A percentile compares a stretch with the other conserved stretches of the same genome.
Evolutionary conservation across 441 rosid genomes (phyloP).

Genomic region (California macrophylla): DNA sequence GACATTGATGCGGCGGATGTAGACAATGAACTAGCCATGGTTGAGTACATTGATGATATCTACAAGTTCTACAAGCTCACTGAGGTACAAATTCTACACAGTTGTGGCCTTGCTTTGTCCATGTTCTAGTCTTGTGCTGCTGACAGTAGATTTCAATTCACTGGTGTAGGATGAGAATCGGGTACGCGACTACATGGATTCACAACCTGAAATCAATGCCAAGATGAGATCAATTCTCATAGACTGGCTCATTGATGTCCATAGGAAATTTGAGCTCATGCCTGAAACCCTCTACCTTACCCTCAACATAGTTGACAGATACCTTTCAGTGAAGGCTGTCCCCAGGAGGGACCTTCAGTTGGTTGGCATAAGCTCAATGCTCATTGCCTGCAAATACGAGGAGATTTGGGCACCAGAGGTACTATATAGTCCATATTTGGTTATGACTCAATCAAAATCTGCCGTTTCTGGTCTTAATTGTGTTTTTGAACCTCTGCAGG

Average conservation of each 20-base stretch:
- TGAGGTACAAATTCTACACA: conserved; percentile 21
- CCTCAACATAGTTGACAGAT: conserved; percentile 45
- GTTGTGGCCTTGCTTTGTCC: neutral
- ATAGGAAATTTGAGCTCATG: conserved; percentile 45
- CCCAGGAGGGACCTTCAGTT: conserved; percentile 45
- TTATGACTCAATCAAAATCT: too few species aligned
- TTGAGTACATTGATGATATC: conserved; percentile 55
- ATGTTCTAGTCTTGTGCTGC: neutral
- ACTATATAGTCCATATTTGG: neutral
- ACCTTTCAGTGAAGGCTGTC: conserved; percentile 39
- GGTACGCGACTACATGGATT: conserved; percentile 38
- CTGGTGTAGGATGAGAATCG: conserved; percentile 31
- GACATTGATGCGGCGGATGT: conserved; percentile 44
- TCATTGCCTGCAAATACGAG: conserved; percentile 57
- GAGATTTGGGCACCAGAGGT: conserved; percentile 67
- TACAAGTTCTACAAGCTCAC: conserved; percentile 44
- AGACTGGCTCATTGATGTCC: conserved; percentile 61
- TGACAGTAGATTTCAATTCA: neutral
- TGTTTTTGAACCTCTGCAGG: conserved; percentile 27
- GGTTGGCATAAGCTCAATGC: conserved; percentile 50
- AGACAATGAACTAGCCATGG: conserved; percentile 39
- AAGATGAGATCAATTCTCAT: conserved; percentile 53
- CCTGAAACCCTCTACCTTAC: conserved; percentile 58
- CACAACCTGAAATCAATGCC: conserved; percentile 39
- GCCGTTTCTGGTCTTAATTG: too few species aligned